These are phyloP conservation scores for Penicillium rolfsii DNA, from an alignment of 2,329 filamentous ascomycete species.

Conservation along the genomic window DNA sequence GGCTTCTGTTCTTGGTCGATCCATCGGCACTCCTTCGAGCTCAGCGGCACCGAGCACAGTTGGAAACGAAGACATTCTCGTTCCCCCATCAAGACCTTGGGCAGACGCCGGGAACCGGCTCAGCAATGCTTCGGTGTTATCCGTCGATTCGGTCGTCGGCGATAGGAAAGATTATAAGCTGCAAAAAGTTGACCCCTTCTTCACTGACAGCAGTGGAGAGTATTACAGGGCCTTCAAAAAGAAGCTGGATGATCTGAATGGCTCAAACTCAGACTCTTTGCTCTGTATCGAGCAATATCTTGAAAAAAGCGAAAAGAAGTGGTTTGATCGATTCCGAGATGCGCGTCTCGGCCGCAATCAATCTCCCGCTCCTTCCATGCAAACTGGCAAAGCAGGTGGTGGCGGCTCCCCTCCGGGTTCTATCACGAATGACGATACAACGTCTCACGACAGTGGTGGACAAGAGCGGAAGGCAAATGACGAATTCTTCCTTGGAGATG, in stretches of 20 bases:
- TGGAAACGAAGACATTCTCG: constrained; percentile 39
- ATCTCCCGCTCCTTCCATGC: constrained; percentile 43
- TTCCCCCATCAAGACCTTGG: constrained; percentile 36
- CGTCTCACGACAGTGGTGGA: constrained; percentile 37
- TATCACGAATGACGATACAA: constrained; percentile 46
- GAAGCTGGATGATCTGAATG: constrained; percentile 59
- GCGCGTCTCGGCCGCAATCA: constrained; percentile 60
- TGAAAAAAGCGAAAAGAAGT: constrained; percentile 67
- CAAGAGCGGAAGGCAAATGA: constrained; percentile 48
- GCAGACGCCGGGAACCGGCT: constrained; percentile 39
- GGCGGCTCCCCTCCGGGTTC: constrained; percentile 43
- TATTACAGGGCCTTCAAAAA: constrained; percentile 63
- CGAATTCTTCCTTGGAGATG: constrained; percentile 59
- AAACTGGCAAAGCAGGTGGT: constrained; percentile 35
- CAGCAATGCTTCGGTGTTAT: constrained; percentile 54
- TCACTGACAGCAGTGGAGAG: constrained; percentile 66
- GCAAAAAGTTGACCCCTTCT: constrained; percentile 69
- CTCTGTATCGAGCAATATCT: constrained; percentile 69
- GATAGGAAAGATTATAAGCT: constrained; percentile 65
- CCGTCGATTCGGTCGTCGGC: constrained; percentile 61
- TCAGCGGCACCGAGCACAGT: constrained; percentile 32
- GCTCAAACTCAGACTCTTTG: constrained; percentile 60
- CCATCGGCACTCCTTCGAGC: constrained; percentile 30
- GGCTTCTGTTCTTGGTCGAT: constrained; percentile 26
- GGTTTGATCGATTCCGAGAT: constrained; percentile 63